A percentile compares a stretch with the other conserved stretches of the same genome.
Evolutionary conservation across 305 asterid species (phyloP).

Genomic region (Fraxinus sp.): DNA sequence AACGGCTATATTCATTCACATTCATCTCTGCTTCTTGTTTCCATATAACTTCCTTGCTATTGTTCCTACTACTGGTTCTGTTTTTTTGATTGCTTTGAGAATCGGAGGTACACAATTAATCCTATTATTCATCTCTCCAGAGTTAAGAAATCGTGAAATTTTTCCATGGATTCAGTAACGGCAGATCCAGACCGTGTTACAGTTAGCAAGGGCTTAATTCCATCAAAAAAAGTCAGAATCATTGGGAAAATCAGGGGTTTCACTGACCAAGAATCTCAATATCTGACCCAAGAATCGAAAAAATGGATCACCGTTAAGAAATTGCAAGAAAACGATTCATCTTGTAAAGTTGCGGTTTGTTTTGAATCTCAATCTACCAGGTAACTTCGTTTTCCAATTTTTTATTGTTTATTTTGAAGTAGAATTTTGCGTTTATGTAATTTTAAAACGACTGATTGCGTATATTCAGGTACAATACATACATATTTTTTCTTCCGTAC

Average conservation of each 20-base stretch:
- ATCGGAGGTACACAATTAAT: not conserved
- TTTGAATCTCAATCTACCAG: constrained; percentile 45
- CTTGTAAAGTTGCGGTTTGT: constrained; percentile 34
- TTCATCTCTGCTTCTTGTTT: not conserved
- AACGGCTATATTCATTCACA: not conserved
- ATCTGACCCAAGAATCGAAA: constrained; percentile 28
- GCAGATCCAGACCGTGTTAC: constrained; percentile 21
- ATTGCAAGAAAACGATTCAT: constrained; percentile 29
- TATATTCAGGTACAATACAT: not conserved
- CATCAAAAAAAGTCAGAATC: constrained; percentile 46
- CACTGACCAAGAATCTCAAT: constrained; percentile 40
- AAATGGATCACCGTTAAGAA: constrained; percentile 50
- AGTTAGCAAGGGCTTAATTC: constrained; percentile 20
- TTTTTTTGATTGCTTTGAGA: not conserved
- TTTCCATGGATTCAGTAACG: constrained; percentile 22
- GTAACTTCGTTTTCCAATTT: constrained; percentile 23
- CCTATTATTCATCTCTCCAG: not conserved
- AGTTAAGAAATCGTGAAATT: not conserved
- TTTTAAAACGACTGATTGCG: not conserved
- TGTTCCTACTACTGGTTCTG: not conserved
- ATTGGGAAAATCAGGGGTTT: constrained; percentile 57
- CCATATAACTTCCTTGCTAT: not conserved
- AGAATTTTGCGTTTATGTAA: not conserved
- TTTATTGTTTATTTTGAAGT: not conserved
- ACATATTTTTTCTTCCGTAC: not conserved